phyloP scores from a whole-genome alignment of 192 early-diverging fungal species.

The Gryganskiella cystojenkinii region DNA sequence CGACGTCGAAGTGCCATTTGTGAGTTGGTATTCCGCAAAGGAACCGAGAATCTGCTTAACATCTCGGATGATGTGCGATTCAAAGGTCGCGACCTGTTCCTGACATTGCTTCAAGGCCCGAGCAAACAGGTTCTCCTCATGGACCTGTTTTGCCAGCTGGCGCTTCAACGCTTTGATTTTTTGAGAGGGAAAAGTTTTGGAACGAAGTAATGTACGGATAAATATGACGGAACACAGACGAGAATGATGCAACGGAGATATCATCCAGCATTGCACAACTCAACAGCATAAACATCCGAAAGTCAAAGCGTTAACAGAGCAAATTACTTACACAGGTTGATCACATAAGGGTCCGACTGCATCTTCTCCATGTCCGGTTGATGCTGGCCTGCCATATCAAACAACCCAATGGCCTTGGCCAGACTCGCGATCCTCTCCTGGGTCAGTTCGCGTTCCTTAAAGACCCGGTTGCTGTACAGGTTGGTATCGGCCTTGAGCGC shows the following conservation, averaged over 20 bases:
- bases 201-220: too few species aligned
- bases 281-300: too few species aligned
- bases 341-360: constrained; percentile 30
- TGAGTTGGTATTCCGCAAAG: constrained; percentile 34
- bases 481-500: constrained; percentile 43
- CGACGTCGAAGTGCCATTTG: constrained; percentile 7
- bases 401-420: constrained; percentile 46
- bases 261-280: too few species aligned
- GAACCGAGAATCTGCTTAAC: constrained; percentile 39
- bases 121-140: constrained; percentile 45
- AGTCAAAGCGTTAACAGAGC: background rate
- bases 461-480: constrained; percentile 50
- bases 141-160: constrained; percentile 40
- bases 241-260: background rate
- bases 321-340: constrained; percentile 26
- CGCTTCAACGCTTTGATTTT: constrained; percentile 19
- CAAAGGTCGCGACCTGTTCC: constrained; percentile 40
- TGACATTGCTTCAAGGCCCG: constrained; percentile 48
- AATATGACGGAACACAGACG: too few species aligned
- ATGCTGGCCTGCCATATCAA: constrained; percentile 37
- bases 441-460: constrained; percentile 54
- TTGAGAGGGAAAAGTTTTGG: too few species aligned
- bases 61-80: constrained; percentile 38
- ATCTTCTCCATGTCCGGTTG: constrained; percentile 46
- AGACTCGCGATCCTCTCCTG: constrained; percentile 49